Percentiles rank a stretch among this genome's conserved stretches.
Conservation (phyloP, 2,329 filamentous ascomycete genomes). For the Neopestalotiopsis clavispora region DNA sequence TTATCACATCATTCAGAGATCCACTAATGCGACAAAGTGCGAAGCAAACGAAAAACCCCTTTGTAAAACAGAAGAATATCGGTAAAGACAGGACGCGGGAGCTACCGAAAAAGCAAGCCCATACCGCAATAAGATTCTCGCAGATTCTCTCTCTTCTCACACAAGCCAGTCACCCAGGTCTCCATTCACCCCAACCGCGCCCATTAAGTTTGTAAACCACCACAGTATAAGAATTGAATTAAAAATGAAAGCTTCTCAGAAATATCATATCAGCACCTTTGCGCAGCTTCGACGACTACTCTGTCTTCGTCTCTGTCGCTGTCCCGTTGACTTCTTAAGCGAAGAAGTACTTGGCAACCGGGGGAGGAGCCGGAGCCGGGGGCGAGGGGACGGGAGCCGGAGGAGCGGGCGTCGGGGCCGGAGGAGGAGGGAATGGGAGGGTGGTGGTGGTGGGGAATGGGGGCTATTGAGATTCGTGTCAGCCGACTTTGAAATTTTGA, state of each 20-base stretch:
- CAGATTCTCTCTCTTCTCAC: background rate
- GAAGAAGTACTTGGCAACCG: slow-evolving; percentile 6
- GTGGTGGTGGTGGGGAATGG: background rate
- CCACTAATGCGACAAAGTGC: background rate
- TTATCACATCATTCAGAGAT: background rate
- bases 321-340: background rate
- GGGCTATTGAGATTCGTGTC: background rate
- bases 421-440: background rate
- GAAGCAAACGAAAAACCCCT: background rate
- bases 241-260: background rate
- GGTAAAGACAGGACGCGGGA: slow-evolving; percentile 4
- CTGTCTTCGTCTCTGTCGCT: background rate
- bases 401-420: background rate
- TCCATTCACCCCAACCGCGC: no score
- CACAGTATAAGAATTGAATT: background rate
- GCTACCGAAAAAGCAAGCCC: background rate
- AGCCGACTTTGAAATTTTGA: background rate
- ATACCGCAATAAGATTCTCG: background rate
- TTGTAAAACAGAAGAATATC: background rate
- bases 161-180: background rate
- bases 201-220: no score
- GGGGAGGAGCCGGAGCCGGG: background rate
- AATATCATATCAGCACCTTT: background rate
- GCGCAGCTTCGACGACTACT: background rate
- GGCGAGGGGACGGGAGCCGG: background rate